Evolutionary conservation across 257 asterid genomes (phyloP).

Genomic region (Nicotiana knightiana): DNA sequence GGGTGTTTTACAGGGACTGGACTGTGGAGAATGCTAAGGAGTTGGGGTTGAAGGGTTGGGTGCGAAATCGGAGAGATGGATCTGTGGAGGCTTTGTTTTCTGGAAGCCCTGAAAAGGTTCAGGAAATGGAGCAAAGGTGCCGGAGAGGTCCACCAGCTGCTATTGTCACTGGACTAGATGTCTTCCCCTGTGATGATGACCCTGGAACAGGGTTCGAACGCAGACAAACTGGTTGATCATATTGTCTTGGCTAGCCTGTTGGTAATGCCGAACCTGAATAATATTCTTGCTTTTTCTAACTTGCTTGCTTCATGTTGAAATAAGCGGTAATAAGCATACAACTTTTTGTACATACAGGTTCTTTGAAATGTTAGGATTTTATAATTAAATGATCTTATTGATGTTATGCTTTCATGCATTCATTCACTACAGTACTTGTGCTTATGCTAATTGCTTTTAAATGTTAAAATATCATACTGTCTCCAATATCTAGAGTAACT

Average conservation of each 20-base stretch:
- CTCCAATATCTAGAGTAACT: neutral
- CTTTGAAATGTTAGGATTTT: neutral
- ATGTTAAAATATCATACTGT: neutral
- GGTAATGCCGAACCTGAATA: neutral
- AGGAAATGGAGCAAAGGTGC: conserved; percentile 92
- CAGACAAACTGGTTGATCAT: conserved; percentile 58
- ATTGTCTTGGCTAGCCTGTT: neutral
- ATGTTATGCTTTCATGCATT: neutral
- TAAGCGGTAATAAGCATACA: neutral
- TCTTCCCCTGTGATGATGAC: conserved; percentile 52
- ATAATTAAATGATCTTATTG: neutral
- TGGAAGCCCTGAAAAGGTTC: conserved; percentile 64
- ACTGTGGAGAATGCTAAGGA: conserved; percentile 69
- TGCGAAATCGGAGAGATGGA: conserved; percentile 84
- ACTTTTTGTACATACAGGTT: neutral
- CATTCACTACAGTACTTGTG: neutral
- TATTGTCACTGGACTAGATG: conserved; percentile 63
- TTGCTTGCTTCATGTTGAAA: conserved; percentile 3
- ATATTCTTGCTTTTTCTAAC: neutral
- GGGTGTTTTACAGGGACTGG: conserved; percentile 90
- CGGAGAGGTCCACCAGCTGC: conserved; percentile 89
- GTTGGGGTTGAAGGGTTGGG: conserved; percentile 87
- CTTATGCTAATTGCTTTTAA: neutral
- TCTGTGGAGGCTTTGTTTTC: conserved; percentile 86
- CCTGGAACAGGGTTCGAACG: conserved; percentile 68